phyloP scores from a whole-genome alignment of 176 grass and related monocot genomes.

The Aechmea fasciata region DNA sequence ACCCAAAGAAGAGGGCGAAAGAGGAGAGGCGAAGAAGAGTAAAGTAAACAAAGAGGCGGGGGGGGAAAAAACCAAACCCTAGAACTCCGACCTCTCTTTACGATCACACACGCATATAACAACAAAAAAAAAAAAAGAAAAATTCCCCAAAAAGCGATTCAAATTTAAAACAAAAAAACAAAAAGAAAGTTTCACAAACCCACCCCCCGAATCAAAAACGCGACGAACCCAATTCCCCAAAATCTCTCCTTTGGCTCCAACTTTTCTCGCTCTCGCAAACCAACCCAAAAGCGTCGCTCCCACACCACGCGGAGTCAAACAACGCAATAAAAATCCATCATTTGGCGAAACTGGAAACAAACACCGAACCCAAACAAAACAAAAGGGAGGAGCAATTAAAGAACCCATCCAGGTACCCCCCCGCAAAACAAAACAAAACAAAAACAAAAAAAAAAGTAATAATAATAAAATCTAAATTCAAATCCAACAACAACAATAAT shows the following conservation, averaged over 20 bases:
- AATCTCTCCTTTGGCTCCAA: conserved; percentile 31
- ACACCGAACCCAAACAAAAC: conserved; percentile 16
- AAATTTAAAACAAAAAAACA: conserved; percentile 37
- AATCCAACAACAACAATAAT: conserved; percentile 10
- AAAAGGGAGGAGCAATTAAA: neutral
- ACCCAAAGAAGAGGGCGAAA: conserved; percentile 8
- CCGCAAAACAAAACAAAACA: conserved; percentile 11
- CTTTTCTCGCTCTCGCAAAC: neutral
- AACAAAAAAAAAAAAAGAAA: too few relatives aligned
- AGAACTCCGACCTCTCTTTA: conserved; percentile 4
- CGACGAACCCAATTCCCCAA: conserved; percentile 29
- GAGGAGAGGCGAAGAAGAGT: conserved; percentile 18
- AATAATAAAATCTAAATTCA: conserved; percentile 9
- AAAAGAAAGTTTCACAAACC: conserved; percentile 41
- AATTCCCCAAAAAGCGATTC: conserved; percentile 40
- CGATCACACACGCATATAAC: neutral
- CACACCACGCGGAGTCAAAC: conserved; percentile 1
- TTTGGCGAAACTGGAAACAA: neutral
- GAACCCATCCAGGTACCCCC: neutral
- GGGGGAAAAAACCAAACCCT: conserved; percentile 30
- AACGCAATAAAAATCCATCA: neutral
- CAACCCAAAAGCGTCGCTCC: conserved; percentile 9
- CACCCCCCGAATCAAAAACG: conserved; percentile 33
- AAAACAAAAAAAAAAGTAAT: conserved; percentile 11
- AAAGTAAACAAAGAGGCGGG: conserved; percentile 29